Percentiles rank a stretch among this genome's conserved stretches.
These are phyloP conservation scores for Triticum monococcum DNA, from an alignment of 176 grass and related monocot genomes.

Conservation along the genomic window DNA sequence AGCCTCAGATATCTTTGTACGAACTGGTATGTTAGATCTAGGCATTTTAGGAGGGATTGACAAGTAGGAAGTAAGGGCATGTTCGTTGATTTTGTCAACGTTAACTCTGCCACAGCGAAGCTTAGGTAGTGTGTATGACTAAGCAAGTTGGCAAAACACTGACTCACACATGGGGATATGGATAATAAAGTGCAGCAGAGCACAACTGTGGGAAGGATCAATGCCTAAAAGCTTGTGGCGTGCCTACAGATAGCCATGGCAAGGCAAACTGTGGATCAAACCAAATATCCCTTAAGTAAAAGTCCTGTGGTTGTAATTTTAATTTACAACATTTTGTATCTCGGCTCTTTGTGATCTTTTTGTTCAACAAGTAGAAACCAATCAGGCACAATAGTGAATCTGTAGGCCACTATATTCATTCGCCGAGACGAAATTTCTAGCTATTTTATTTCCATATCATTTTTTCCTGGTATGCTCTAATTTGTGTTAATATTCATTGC, in stretches of 20 bases:
- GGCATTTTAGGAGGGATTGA: neutral
- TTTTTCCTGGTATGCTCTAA: slow-evolving; percentile 23
- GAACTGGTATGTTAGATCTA: neutral
- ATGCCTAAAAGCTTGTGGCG: neutral
- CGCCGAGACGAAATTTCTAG: neutral
- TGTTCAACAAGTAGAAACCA: neutral
- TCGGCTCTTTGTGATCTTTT: neutral
- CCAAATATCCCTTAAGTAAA: neutral
- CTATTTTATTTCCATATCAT: neutral
- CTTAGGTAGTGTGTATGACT: neutral
- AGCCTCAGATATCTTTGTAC: neutral
- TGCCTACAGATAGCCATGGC: neutral
- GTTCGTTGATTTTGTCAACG: neutral
- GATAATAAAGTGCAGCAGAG: neutral
- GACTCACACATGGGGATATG: neutral
- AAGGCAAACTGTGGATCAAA: neutral
- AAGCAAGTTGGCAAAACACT: neutral
- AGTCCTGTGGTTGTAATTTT: neutral
- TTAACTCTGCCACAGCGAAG: neutral
- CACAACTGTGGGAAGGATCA: neutral
- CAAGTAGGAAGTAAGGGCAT: neutral
- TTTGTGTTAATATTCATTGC: slow-evolving; percentile 34
- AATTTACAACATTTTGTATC: neutral
- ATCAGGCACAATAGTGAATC: neutral
- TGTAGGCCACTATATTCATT: neutral